Base-by-base conservation (phyloP, 2,329 filamentous ascomycete genomes). In the Plectosphaerella cucumerina region DNA sequence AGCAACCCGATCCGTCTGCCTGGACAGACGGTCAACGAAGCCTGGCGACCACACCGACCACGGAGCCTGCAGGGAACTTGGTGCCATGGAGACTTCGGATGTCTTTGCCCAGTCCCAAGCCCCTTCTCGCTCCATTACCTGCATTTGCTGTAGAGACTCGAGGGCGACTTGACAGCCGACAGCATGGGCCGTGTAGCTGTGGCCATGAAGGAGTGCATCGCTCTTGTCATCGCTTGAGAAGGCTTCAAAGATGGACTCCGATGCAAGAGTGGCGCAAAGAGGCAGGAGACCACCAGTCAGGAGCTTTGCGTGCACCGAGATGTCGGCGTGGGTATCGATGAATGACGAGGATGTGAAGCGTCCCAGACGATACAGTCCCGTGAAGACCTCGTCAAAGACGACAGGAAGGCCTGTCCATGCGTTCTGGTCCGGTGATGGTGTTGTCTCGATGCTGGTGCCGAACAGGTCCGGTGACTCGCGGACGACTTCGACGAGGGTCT, bases 321-420 rank as follows among this genome's bases (percentile, higher is more conserved):
- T 86, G 59, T 95, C 90, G 0, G 90, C 80, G 31, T 89, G 68
- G 0, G 82, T 70, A 5, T 74, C 73, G 3, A 95, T 77, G 65
- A 93, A 88, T 0, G 84, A 85, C 0, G 87, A 82, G 0, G 89
- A 77, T 1, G 81, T 84, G 62, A 86, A 83, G 37, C 84, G 81
- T 2, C 90, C 90, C 0, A 96, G 82, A 12, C 90, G 87, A 65
- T 92, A 92, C 5, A 95, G 73, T 1, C 90, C 90, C 0, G 89
- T 93, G 68, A 96, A 95, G 34, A 95, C 90, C 64, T 95, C 90
- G 62, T 96, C 90, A 57, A 90, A 90, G 58, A 95, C 76, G 37
- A 95, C 72, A 0, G 90, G 90, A 4, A 95, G 77, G 2, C 90
- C 89, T 2, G 76, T 75, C 90, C 90, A 95, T 26, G 71, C 56